Percentiles rank a stretch among this genome's conserved stretches.
Conservation (phyloP, 208 protist species). For the Trypanosoma boissoni region DNA sequence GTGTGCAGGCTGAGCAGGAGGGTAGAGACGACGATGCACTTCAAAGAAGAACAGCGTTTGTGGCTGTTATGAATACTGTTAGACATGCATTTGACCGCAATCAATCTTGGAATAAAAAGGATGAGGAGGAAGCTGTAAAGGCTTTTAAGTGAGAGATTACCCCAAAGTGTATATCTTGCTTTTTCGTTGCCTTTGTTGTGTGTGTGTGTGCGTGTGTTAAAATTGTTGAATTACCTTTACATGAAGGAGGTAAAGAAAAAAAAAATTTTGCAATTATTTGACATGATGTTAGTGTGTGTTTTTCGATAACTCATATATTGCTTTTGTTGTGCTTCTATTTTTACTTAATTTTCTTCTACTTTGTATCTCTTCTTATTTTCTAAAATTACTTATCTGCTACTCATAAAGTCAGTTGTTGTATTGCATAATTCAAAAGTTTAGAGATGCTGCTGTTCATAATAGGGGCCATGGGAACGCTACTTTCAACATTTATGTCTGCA, state of each 20-base stretch:
- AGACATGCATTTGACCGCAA: constrained; percentile 74
- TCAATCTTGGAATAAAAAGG: constrained; percentile 59
- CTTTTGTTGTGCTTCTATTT: too few relatives aligned
- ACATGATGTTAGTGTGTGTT: too few relatives aligned
- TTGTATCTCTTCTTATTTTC: too few relatives aligned
- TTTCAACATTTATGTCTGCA: constrained; percentile 69
- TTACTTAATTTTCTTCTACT: too few relatives aligned
- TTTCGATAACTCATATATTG: too few relatives aligned
- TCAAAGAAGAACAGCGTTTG: constrained; percentile 69
- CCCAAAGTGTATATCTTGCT: not conserved
- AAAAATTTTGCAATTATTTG: too few relatives aligned
- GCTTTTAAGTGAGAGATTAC: constrained; percentile 17
- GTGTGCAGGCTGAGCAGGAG: constrained; percentile 63
- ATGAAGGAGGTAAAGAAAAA: too few relatives aligned
- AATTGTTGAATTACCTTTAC: too few relatives aligned
- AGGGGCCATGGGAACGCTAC: constrained; percentile 36
- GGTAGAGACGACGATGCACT: constrained; percentile 82
- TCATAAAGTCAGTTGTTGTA: not conserved
- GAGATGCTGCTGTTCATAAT: constrained; percentile 29
- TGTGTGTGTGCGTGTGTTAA: too few relatives aligned
- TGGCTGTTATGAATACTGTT: constrained; percentile 73
- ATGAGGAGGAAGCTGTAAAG: constrained; percentile 44
- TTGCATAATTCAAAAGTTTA: not conserved
- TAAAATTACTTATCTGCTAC: constrained; percentile 5
- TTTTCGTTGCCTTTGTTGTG: constrained; percentile 4